Evolutionary conservation across 441 rosid species (phyloP).

Genomic region (Erysimum cheiri): DNA sequence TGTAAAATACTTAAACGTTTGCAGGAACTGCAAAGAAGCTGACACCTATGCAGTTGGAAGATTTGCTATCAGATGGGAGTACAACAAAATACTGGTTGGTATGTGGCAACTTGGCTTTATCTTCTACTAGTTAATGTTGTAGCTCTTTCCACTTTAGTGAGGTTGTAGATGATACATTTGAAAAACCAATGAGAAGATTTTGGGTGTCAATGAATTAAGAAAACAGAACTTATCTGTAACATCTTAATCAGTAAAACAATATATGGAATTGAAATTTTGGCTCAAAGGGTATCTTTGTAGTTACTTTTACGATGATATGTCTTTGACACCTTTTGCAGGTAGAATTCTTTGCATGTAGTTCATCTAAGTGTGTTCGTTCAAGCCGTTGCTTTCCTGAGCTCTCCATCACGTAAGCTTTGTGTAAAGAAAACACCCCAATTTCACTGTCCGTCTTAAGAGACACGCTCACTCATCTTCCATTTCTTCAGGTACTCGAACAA

Average conservation of each 20-base stretch:
- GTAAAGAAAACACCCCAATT: slow-evolving; percentile 22
- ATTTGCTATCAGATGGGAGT: slow-evolving; percentile 72
- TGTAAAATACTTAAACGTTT: slow-evolving; percentile 28
- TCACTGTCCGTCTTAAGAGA: slow-evolving; percentile 25
- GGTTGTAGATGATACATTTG: slow-evolving; percentile 13
- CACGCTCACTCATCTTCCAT: slow-evolving; percentile 26
- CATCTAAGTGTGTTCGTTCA: slow-evolving; percentile 66
- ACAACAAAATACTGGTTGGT: slow-evolving; percentile 93
- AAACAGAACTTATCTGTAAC: neutral
- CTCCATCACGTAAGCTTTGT: slow-evolving; percentile 64
- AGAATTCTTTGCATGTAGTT: slow-evolving; percentile 69
- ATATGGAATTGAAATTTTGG: neutral
- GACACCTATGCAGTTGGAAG: slow-evolving; percentile 89
- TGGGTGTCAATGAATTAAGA: neutral
- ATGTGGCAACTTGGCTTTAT: slow-evolving; percentile 45
- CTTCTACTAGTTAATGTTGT: slow-evolving; percentile 22
- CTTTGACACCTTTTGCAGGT: slow-evolving; percentile 56
- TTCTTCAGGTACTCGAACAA: slow-evolving; percentile 76
- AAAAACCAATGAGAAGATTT: neutral
- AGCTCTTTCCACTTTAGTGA: slow-evolving; percentile 17
- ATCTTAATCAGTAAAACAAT: neutral
- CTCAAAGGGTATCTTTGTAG: neutral
- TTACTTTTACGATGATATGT: slow-evolving; percentile 9
- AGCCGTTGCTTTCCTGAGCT: slow-evolving; percentile 87
- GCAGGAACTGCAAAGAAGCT: slow-evolving; percentile 71